Evolutionary conservation across 345 rosid species (phyloP).

Genomic region (Ricinus communis): DNA sequence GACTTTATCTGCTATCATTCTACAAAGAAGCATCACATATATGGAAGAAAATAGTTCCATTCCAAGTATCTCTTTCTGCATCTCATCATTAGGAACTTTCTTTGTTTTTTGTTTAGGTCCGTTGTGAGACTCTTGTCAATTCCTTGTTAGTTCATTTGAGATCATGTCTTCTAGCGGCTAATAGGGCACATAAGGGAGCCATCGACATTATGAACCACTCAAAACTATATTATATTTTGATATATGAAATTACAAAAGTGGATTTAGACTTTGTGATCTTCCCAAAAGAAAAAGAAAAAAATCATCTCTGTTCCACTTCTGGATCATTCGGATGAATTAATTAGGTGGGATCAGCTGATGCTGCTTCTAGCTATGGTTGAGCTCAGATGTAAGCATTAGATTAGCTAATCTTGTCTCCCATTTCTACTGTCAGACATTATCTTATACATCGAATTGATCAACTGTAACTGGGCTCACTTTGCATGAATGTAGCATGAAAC

Average conservation of each 20-base stretch:
- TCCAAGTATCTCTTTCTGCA: too few species aligned
- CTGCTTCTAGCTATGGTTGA: background rate
- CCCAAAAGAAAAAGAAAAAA: background rate
- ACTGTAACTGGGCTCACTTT: conserved; percentile 11
- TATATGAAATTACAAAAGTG: background rate
- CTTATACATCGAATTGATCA: conserved; percentile 7
- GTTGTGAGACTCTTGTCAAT: too few species aligned
- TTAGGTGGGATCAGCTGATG: background rate
- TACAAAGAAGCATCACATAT: too few species aligned
- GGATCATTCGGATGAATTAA: background rate
- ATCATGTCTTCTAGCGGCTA: too few species aligned
- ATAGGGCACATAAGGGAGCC: too few species aligned
- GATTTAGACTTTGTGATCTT: background rate
- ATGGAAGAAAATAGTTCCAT: too few species aligned
- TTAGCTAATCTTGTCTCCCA: background rate
- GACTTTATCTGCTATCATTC: too few species aligned
- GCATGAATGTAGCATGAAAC: conserved; percentile 21
- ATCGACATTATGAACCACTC: background rate
- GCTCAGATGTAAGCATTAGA: background rate
- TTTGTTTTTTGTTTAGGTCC: too few species aligned
- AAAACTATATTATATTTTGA: background rate
- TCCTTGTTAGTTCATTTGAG: background rate
- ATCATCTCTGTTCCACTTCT: background rate
- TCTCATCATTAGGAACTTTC: too few species aligned
- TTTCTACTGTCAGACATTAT: conserved; percentile 7